Evolutionary conservation across 495 filamentous ascomycete species (phyloP).

Genomic region (Penicillium pulvis): DNA sequence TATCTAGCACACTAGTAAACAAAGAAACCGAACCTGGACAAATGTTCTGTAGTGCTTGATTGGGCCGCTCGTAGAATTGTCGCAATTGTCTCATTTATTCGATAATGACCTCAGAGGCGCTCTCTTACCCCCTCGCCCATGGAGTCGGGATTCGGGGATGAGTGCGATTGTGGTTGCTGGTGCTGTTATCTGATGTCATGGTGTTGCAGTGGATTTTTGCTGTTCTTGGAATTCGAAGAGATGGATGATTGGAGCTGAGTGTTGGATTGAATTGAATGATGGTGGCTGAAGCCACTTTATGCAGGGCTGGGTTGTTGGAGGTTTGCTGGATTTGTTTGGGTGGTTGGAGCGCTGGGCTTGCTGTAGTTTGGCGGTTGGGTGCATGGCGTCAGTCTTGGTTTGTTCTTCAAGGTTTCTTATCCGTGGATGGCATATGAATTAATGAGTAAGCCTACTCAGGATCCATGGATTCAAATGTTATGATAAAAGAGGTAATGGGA

Average conservation of each 20-base stretch:
- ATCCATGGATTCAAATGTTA: too few species aligned
- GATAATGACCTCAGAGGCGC: constrained; percentile 6
- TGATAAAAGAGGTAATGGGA: not conserved
- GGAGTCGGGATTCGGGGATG: not conserved
- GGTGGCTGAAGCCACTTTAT: not conserved
- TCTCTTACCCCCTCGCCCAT: not conserved
- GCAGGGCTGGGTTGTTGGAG: not conserved
- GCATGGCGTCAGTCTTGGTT: not conserved
- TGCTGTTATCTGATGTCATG: not conserved
- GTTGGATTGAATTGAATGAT: not conserved
- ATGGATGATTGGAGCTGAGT: not conserved
- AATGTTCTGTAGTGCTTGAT: not conserved
- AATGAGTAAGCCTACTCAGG: too few species aligned
- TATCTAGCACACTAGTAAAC: not conserved
- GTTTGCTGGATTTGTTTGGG: not conserved
- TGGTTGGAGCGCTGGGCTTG: not conserved
- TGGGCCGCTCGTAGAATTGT: not conserved
- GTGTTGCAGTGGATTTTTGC: not conserved
- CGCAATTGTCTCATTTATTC: not conserved
- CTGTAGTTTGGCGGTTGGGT: not conserved
- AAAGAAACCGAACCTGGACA: not conserved
- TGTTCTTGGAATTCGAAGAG: too few species aligned
- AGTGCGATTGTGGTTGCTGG: not conserved
- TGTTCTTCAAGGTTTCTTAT: not conserved
- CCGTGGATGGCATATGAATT: too few species aligned